Evolutionary conservation across 139 green algal genomes (phyloP).

Genomic region (Dunaliella primolecta): DNA sequence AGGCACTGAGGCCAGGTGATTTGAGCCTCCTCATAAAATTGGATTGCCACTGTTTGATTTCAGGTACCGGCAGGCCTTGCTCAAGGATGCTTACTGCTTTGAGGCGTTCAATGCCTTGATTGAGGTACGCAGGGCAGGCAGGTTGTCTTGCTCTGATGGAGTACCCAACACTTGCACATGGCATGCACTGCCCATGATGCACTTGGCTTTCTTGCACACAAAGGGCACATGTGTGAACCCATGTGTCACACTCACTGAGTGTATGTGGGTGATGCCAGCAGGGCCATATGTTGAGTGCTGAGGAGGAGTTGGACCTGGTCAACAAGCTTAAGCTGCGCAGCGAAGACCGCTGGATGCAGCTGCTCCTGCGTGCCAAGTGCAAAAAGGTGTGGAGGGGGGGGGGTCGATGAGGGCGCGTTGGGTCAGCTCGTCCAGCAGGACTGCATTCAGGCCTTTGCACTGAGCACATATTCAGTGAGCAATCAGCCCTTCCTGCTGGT

Average conservation of each 20-base stretch:
- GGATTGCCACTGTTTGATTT: no score
- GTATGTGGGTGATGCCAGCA: slow-evolving; percentile 7
- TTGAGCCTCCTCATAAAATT: no score
- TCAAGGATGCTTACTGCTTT: slow-evolving; percentile 85
- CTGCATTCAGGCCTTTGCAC: background rate
- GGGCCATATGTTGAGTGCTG: slow-evolving; percentile 82
- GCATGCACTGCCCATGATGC: background rate
- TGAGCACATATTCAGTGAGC: background rate
- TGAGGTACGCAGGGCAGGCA: background rate
- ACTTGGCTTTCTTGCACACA: background rate
- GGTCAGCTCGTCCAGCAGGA: no score
- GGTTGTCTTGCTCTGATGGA: background rate
- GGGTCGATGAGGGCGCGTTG: background rate
- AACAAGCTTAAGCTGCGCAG: slow-evolving; percentile 46
- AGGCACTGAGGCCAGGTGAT: no score
- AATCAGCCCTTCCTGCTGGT: background rate
- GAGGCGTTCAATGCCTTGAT: slow-evolving; percentile 78
- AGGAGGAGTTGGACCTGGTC: slow-evolving; percentile 74
- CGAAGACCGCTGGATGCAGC: slow-evolving; percentile 67
- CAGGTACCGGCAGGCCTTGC: slow-evolving; percentile 58
- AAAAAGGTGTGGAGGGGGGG: slow-evolving; percentile 51
- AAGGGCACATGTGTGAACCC: background rate
- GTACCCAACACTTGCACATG: background rate
- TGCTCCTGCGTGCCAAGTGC: slow-evolving; percentile 70
- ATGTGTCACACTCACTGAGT: background rate